A percentile compares a stretch with the other conserved stretches of the same genome.
These are phyloP conservation scores for Eucalyptus melliodora DNA, from an alignment of 345 rosid species.

Conservation along the genomic window DNA sequence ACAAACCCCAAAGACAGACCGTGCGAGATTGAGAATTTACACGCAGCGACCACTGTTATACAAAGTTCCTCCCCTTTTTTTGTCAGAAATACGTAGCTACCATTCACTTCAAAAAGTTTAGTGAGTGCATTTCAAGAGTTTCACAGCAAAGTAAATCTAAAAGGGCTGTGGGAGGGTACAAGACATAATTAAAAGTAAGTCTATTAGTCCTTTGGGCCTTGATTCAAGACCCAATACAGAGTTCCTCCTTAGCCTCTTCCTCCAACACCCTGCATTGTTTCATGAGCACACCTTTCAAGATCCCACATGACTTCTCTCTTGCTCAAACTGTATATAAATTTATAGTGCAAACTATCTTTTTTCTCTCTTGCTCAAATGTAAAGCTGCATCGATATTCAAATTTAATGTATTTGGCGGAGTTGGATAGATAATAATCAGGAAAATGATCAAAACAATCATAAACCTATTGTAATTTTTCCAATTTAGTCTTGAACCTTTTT, in stretches of 20 bases:
- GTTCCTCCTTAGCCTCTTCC: neutral
- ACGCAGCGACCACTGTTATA: neutral
- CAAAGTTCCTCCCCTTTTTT: too few relatives aligned
- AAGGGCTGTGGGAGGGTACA: too few relatives aligned
- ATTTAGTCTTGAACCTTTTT: too few relatives aligned
- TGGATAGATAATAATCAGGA: neutral
- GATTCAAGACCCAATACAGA: too few relatives aligned
- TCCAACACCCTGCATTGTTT: neutral
- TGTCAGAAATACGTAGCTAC: too few relatives aligned
- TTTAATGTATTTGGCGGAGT: neutral
- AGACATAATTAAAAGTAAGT: too few relatives aligned
- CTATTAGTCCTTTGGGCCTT: too few relatives aligned
- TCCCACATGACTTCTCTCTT: neutral
- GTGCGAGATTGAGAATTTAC: neutral
- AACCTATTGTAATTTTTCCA: too few relatives aligned
- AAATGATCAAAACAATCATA: too few relatives aligned
- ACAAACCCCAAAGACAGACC: constrained; percentile 1
- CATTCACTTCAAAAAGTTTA: too few relatives aligned
- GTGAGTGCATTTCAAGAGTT: too few relatives aligned
- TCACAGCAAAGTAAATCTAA: too few relatives aligned
- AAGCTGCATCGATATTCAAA: neutral
- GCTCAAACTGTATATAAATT: neutral
- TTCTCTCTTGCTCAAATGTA: neutral
- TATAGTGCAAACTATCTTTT: neutral
- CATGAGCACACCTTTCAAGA: neutral